These are phyloP conservation scores for Ophiostoma sp. DNA, from an alignment of 2,329 filamentous ascomycete genomes.

Conservation along the genomic window DNA sequence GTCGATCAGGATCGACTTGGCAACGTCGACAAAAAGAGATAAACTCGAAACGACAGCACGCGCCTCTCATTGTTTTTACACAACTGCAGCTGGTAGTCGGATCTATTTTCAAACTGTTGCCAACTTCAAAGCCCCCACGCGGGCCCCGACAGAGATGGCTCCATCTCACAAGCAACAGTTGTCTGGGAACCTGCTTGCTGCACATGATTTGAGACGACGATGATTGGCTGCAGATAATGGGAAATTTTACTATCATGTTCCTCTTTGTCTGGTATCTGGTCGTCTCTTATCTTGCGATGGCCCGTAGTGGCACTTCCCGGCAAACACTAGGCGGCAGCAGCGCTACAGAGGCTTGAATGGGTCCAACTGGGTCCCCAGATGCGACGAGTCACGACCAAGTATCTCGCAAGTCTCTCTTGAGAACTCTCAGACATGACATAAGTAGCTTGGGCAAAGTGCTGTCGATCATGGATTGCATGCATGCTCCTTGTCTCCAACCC, in stretches of 20 bases:
- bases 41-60: neutral
- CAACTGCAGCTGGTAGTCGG: neutral
- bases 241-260: too few species aligned
- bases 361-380: neutral
- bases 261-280: neutral
- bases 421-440: neutral
- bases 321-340: neutral
- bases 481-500: neutral
- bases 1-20: neutral
- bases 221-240: slow-evolving; percentile 13
- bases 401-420: neutral
- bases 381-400: neutral
- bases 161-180: neutral
- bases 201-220: neutral
- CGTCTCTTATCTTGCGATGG: neutral
- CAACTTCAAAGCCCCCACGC: slow-evolving; percentile 1
- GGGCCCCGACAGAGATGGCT: neutral
- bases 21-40: neutral
- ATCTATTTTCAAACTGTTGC: neutral
- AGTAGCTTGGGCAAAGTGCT: neutral
- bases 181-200: neutral
- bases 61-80: neutral
- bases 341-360: neutral
- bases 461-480: neutral
- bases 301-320: neutral